These are phyloP conservation scores for Ammopiptanthus mongolicus DNA, from an alignment of 306 rosid species.

Conservation along the genomic window DNA sequence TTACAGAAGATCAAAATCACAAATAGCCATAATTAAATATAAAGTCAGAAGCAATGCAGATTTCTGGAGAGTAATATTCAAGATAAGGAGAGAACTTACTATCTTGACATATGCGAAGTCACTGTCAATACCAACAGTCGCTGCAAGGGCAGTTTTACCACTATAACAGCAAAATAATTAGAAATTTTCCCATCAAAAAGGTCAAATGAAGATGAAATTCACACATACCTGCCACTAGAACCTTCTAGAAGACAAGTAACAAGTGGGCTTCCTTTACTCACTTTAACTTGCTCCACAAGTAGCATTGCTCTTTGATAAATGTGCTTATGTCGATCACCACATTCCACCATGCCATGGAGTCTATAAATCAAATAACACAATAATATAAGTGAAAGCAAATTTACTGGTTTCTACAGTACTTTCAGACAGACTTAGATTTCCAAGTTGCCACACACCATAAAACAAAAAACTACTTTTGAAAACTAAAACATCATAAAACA, in stretches of 20 bases:
- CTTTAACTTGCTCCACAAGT: slow-evolving; percentile 93
- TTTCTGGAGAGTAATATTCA: slow-evolving; percentile 17
- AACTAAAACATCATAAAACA: background rate
- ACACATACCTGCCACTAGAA: slow-evolving; percentile 77
- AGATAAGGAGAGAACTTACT: slow-evolving; percentile 48
- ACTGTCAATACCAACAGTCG: slow-evolving; percentile 94
- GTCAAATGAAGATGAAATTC: slow-evolving; percentile 2
- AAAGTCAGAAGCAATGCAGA: slow-evolving; percentile 10
- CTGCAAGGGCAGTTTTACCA: slow-evolving; percentile 92
- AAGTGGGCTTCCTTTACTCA: slow-evolving; percentile 91
- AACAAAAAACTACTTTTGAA: slow-evolving; percentile 1
- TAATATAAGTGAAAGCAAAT: background rate
- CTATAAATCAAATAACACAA: slow-evolving; percentile 39
- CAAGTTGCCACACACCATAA: background rate
- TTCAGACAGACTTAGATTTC: background rate
- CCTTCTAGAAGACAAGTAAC: slow-evolving; percentile 96
- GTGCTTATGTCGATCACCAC: slow-evolving; percentile 83
- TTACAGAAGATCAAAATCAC: slow-evolving; percentile 16
- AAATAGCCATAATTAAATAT: slow-evolving; percentile 1
- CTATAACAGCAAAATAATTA: slow-evolving; percentile 51
- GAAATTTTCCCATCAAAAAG: slow-evolving; percentile 22
- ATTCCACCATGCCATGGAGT: slow-evolving; percentile 82
- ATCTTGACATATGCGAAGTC: slow-evolving; percentile 97
- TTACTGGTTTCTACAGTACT: slow-evolving; percentile 5
- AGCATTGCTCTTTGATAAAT: slow-evolving; percentile 76